Percentiles rank a stretch among this genome's conserved stretches.
These are phyloP conservation scores for Fraxinus dipetala DNA, from an alignment of 305 asterid genomes.

Conservation along the genomic window DNA sequence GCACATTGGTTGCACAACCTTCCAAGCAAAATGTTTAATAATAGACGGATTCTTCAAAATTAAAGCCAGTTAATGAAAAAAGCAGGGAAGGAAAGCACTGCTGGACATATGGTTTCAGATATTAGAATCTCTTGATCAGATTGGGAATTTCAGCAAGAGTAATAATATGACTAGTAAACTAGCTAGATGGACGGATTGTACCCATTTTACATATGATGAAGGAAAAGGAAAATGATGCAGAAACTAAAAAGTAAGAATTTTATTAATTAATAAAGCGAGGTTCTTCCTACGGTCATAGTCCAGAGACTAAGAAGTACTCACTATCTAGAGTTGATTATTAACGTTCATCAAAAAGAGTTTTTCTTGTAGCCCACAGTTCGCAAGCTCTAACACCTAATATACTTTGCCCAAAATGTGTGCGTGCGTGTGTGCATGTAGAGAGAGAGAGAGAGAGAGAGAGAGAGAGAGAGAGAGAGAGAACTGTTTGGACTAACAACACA, in stretches of 20 bases:
- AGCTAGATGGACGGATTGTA: background rate
- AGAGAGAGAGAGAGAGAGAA: background rate
- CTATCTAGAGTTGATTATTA: background rate
- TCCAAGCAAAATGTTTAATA: background rate
- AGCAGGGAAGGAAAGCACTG: constrained; percentile 1
- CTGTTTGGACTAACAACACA: background rate
- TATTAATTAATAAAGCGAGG: background rate
- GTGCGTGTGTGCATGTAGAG: background rate
- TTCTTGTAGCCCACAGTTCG: background rate
- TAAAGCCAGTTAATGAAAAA: background rate
- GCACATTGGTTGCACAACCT: background rate
- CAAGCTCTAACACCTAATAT: background rate
- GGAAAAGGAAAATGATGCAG: background rate
- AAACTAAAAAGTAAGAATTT: background rate
- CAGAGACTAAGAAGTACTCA: background rate
- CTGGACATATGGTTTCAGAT: background rate
- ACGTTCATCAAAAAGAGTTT: background rate
- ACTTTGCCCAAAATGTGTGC: background rate
- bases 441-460: background rate
- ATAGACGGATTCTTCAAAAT: background rate
- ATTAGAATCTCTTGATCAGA: background rate
- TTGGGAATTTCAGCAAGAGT: constrained; percentile 6
- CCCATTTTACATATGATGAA: background rate
- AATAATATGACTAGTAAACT: background rate
- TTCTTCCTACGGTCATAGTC: background rate